Evolutionary conservation across 768 basidiomycete genomes (phyloP), one percentile per base, ranked within the genome.

Genomic region (Pleurotus eryngii): DNA sequence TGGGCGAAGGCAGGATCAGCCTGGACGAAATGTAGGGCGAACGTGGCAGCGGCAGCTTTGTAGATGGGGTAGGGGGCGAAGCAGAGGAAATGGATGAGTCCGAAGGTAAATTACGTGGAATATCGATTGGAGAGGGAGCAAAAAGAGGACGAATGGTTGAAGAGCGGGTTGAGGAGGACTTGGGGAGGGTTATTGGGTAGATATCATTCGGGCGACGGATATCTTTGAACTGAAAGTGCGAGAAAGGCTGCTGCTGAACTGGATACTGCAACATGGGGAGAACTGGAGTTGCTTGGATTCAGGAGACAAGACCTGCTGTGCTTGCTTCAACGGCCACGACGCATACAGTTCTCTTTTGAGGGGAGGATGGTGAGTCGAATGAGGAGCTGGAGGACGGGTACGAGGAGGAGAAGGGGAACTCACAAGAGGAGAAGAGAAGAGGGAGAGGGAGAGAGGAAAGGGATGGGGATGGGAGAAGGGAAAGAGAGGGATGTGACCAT

Each of bases 251-350:
- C 49, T 73, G 72, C 65, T 76, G 74, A 57, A 75, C 65, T 55
- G 78, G 73, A 67, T 81, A 82, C 74, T 84, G 83, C 80, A 85
- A 81, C 84, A 86, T 86, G 72, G 70, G 77, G 61, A 68, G 63
- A 42, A 49, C 63, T 57, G 65, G n/a, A 68, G 40, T 68, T 56
- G 59, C 49, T 61, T 20, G 57, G 59, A 72, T 74, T 78, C 81
- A 82, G 30, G 30, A 35, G 82, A 81, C 81, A 74, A 80, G 83
- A 79, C 82, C 80, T 69, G 78, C 79, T 80, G 73, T 65, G 68
- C 75, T 76, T 24, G 48, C 48, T 49, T 24, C 48, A 35, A 49
- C 48, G 48, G 48, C 22, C 22, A 24, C 17, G 48, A 24, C 48
- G 50, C 35, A 53, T 53, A 35, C 50, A 37, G 38, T 38, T 37